These are phyloP conservation scores for Triangularia verruculosa DNA, from an alignment of 2,329 filamentous ascomycete genomes.

Conservation along the genomic window DNA sequence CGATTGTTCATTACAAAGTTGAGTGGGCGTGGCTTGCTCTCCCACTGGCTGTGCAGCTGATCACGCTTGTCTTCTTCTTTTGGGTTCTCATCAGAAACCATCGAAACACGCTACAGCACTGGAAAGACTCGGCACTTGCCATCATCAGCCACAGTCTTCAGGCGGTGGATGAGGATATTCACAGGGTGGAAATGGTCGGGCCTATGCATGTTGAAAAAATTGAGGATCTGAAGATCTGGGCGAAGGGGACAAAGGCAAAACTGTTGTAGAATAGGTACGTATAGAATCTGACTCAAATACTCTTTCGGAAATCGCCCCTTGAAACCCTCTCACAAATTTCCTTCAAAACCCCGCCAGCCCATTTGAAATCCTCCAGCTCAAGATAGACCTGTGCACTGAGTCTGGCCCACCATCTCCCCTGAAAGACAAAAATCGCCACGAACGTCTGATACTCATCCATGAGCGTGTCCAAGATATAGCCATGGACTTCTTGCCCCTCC, in stretches of 20 bases:
- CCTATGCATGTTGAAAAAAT: neutral
- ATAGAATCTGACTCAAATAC: neutral
- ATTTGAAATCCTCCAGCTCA: constrained; percentile 75
- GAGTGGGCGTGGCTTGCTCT: constrained; percentile 14
- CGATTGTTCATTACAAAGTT: constrained; percentile 12
- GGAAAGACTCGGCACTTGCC: constrained; percentile 4
- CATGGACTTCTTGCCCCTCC: constrained; percentile 40
- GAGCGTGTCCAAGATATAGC: constrained; percentile 58
- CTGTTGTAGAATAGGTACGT: neutral
- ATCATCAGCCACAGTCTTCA: neutral
- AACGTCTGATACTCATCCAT: constrained; percentile 67
- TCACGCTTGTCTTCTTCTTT: constrained; percentile 6
- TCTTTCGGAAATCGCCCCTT: constrained; percentile 25
- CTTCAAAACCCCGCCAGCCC: constrained; percentile 58
- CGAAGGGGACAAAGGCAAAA: neutral
- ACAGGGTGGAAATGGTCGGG: neutral
- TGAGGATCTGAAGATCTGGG: neutral
- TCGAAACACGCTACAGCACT: neutral
- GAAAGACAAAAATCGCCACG: constrained; percentile 61
- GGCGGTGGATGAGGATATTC: neutral
- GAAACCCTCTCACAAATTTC: constrained; percentile 42
- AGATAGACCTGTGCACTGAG: constrained; percentile 82
- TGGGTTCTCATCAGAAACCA: constrained; percentile 2
- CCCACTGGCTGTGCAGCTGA: constrained; percentile 9
- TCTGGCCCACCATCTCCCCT: constrained; percentile 64